phyloP scores from a whole-genome alignment of 2,329 filamentous ascomycete genomes.

The Grosmannia penicillata region DNA sequence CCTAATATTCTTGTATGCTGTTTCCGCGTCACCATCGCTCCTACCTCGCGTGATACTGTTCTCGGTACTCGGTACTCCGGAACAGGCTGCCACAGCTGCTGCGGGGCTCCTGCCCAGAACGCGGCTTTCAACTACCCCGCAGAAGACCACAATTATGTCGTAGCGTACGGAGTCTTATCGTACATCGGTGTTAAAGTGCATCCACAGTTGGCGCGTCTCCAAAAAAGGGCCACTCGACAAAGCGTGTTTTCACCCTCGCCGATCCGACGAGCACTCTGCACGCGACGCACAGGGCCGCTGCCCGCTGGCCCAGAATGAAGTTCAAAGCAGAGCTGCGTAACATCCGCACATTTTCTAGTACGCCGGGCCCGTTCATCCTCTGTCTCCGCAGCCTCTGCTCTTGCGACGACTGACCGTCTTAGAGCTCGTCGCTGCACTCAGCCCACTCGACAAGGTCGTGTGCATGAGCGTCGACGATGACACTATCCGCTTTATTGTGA shows the following conservation, averaged over 20 bases:
- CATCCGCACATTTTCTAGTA: conserved; percentile 51
- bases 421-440: conserved; percentile 51
- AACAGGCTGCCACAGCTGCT: no score
- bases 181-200: no score
- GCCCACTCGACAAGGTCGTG: conserved; percentile 63
- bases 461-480: conserved; percentile 85
- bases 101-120: no score
- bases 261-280: not conserved
- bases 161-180: not conserved
- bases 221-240: no score
- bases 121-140: conserved; percentile 1
- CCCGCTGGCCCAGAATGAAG: conserved; percentile 5
- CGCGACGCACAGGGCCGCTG: not conserved
- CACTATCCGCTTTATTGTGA: conserved; percentile 83
- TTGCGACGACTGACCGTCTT: not conserved
- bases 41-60: not conserved
- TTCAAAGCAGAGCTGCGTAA: conserved; percentile 45
- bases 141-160: not conserved
- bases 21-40: not conserved
- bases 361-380: conserved; percentile 11
- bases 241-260: no score
- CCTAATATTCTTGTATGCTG: no score
- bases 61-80: no score
- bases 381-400: no score
- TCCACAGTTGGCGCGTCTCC: conserved; percentile 4